Evolutionary conservation across 306 rosid species (phyloP), one percentile per base, ranked within the genome.

Genomic region (Astragalus membranaceus): DNA sequence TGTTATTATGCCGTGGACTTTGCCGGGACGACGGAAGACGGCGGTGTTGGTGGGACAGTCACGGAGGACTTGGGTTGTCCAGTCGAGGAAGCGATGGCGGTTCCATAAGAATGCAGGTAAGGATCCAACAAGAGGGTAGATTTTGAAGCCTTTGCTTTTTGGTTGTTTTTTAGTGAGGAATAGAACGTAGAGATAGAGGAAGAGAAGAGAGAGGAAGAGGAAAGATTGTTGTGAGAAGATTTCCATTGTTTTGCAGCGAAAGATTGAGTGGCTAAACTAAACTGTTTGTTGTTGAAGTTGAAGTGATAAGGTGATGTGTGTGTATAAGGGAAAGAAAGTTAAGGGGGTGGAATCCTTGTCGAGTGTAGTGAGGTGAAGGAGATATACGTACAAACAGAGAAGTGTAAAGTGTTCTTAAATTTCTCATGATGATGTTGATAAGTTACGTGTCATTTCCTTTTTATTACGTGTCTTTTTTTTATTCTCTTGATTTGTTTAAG

Each of bases 31-130:
- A 15, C 0, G 3, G 51, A 79, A 61, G 36, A 83, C 61, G 76
- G 84, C 80, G 53, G 96, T 81, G 79, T 79, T 64, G 29, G 83
- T 77, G 50, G 85, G 87, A 54, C 79, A 53, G 8, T 11, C 20
- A 13, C 67, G 32, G 39, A 91, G 92, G 61, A 80, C 63, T 10
- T 77, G 54, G 35, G 97, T 82, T 50, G 53, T 52, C 97, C 96
- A 91, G 0, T 88, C 85, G 0, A 86, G 87, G 46, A 83, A 85
- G 2, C 85, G 88, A 74, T 85, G 84, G 3, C 96, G 85, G 72
- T 91, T 80, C 10, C 5, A 33, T 2, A 88, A 12, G 75, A 91
- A 88, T 0, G 47, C 80, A 0, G 92, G 96, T 29, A 91, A 9
- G 16, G 69, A 4, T 43, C 92, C 92, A 1, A 91, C 0, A 0